Evolutionary conservation across 495 filamentous ascomycete genomes (phyloP), one percentile per base, ranked within the genome.

Genomic region (Penicillium tannophilum): DNA sequence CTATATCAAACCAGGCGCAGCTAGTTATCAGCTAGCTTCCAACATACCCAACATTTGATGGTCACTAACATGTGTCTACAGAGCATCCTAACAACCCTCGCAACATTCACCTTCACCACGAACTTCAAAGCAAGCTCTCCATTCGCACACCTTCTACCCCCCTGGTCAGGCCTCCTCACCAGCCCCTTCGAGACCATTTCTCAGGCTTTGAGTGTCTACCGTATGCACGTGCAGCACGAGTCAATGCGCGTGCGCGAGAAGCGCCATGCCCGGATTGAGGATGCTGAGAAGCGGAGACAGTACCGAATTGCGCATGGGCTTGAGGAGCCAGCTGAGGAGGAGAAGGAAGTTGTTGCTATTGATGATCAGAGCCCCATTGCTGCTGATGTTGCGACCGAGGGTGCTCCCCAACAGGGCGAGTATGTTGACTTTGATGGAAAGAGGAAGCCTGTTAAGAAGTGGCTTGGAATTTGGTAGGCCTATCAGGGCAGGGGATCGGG

Each of bases 271-370:
- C 82, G 84, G 33, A 74, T 88, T 56, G 90, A 94, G 41, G 92
- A 97, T 76, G 87, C 90, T 36, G 76, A 84, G 69, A 94, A 95
- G 84, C 79, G 92, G 60, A 76, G 77, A 44, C 82, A 87, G 72
- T 97, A 89, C 72, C 85, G 90, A 48, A 83, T 88, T 76, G 91
- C 90, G 52, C 91, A 96, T 81, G 92, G 91, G 9, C 28, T 93
- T 65, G 86, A 88, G 62, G 81, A 85, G 48, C 46, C 58, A 19
- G 55, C 63, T 52, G 71, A 69, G 41, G 66, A 69, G 26, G 58
- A 66, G 31, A 45, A 44, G 26, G 58, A 48, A 17, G 20, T 23
- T 23, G 20, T 23, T 23, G 63, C 26, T 16, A 50, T 10, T 54
- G 59, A 56, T 31, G 63, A 58, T 19, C 54, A 60, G 67, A 59